Evolutionary conservation across 2,329 filamentous ascomycete genomes (phyloP).

Genomic region (Neoascochyta sp.): DNA sequence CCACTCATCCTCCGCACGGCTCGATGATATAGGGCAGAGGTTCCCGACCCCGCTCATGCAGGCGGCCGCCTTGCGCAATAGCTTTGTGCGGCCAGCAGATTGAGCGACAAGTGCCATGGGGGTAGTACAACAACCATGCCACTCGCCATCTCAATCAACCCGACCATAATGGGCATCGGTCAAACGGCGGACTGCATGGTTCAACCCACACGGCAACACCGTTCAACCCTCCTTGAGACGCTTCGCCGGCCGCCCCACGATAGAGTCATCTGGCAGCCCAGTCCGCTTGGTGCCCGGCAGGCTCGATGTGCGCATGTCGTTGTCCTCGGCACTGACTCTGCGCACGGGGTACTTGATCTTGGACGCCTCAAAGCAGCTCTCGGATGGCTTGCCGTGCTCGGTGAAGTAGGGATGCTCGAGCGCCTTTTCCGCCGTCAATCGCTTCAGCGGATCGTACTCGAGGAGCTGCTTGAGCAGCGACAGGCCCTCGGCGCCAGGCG

Average conservation of each 20-base stretch:
- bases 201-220: too few relatives aligned
- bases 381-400: constrained; percentile 57
- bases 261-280: constrained; percentile 74
- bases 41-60: too few relatives aligned
- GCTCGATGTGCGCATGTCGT: constrained; percentile 88
- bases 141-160: too few relatives aligned
- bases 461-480: constrained; percentile 76
- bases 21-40: too few relatives aligned
- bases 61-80: too few relatives aligned
- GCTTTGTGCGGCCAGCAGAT: too few relatives aligned
- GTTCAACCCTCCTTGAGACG: constrained; percentile 49
- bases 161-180: too few relatives aligned
- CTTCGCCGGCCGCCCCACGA: constrained; percentile 57
- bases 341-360: constrained; percentile 86
- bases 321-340: constrained; percentile 89
- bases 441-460: constrained; percentile 87
- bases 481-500: constrained; percentile 64
- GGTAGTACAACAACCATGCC: too few relatives aligned
- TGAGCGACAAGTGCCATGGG: too few relatives aligned
- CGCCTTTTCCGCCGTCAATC: constrained; percentile 81
- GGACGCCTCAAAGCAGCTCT: constrained; percentile 87
- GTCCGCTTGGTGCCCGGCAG: constrained; percentile 87
- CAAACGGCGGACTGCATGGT: too few relatives aligned
- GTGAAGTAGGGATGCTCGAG: constrained; percentile 89
- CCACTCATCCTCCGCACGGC: too few relatives aligned